Evolutionary conservation across 768 basidiomycete species (phyloP), one percentile per base, ranked within the genome.

Genomic region (Cubamyces lactineus): DNA sequence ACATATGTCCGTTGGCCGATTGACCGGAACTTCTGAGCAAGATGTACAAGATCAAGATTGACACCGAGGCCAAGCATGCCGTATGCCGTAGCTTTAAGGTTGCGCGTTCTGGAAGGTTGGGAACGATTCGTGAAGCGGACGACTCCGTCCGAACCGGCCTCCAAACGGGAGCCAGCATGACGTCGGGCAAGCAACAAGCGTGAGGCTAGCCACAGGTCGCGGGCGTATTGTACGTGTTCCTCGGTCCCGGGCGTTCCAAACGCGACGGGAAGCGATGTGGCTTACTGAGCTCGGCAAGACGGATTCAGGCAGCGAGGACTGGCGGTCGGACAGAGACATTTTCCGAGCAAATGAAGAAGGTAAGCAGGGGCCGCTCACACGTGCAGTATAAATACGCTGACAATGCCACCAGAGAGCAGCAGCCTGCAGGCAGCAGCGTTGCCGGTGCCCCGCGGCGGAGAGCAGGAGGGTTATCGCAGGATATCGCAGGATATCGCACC

Each of bases 51-150:
- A 62, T 62, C 55, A 41, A 57, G 61, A 62, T 62, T 57, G 57
- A 51, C 57, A 59, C 57, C 57, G 57, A 59, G 57, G 48, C 49
- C 57, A 59, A 59, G 57, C 57, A 59, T 59, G 57, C 57, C 57
- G 57, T 59, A 59, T 26, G 40, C 57, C 40, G 57, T 59, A 59
- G 57, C 49, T 59, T 59, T 59, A 51, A 59, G 57, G 57, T 51
- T 59, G 57, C 16, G 40, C 13, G 42, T 63, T 63, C 62, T 63
- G 57, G 62, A 63, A 63, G 47, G 57, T 49, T 19, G 19, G 62
- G 57, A 63, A 50, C 52, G 15, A 39, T 53, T 55, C 53, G 52
- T 63, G 62, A 53, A 57, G 62, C 55, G 19, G 42, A 30, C 23
- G 21, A 8, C 17, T 26, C 28, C 55, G 28, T 21, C 45, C 43